Evolutionary conservation across 805 yeast species (phyloP), one percentile per base, ranked within the genome.

Genomic region (Ogataea nitratoaversa): DNA sequence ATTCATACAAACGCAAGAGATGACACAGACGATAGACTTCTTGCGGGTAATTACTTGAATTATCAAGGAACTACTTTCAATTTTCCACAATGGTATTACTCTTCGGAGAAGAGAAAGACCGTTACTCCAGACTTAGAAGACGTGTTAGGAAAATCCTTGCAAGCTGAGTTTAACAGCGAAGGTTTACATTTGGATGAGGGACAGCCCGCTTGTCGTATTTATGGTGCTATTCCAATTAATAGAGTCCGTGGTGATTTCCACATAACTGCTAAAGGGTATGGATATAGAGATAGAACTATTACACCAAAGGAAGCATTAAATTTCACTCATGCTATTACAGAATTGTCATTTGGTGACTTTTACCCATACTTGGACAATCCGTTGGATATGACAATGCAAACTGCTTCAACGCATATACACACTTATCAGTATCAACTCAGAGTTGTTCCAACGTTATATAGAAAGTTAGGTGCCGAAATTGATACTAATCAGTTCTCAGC

Each of bases 291-390:
- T 45, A 62, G 76, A 42, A 65, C 75, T 34, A 62, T 63, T 32
- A 69, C 72, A 9, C 76, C 76, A 1, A 25, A 54, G 7, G 77
- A 77, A 30, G 63, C 71, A 18, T 63, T 86, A 43, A 85, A 91
- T 56, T 84, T 91, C 57, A 75, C 95, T 1, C 99, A 93, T 62
- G 78, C 78, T 5, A 82, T 93, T 44, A 76, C 77, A 44, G 98
- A 91, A 60, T 77, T 89, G 47, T 88, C 97, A 9, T 91, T 82
- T 63, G 99, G 99, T 12, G 86, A 79, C 28, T 89, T 84, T 61
- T 89, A 79, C 56, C 97, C 99, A 3, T 83, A 76, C 51, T 71
- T 90, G 47, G 73, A 82, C 50, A 91, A 91, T 56, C 95, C 96
- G n/a, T 71, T 93, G 47, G 98, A 93, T 60, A 71, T 70, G 34